These are phyloP conservation scores for Trichoderma erinaceum DNA, from an alignment of 495 filamentous ascomycete genomes.

Conservation along the genomic window DNA sequence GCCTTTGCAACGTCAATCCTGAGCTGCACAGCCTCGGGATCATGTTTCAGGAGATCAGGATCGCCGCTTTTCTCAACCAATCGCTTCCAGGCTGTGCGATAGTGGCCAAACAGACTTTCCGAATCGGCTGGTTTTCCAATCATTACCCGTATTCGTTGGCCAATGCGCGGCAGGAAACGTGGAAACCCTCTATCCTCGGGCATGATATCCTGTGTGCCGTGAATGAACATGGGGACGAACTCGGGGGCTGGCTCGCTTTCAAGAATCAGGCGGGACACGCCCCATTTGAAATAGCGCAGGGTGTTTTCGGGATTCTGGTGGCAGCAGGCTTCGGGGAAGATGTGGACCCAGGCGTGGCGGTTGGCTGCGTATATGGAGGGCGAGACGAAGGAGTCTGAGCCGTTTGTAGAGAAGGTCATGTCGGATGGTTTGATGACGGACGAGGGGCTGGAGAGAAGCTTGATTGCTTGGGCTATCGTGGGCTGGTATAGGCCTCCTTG, in stretches of 20 bases:
- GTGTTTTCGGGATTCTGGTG: slow-evolving; percentile 75
- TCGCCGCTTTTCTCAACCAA: slow-evolving; percentile 31
- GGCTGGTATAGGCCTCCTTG: slow-evolving; percentile 81
- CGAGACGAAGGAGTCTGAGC: slow-evolving; percentile 49
- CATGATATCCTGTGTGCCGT: slow-evolving; percentile 81
- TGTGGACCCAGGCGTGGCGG: slow-evolving; percentile 75
- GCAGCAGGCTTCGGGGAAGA: slow-evolving; percentile 91
- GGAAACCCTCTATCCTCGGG: slow-evolving; percentile 70
- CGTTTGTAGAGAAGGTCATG: slow-evolving; percentile 60
- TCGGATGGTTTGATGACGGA: slow-evolving; percentile 45
- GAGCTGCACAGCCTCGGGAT: slow-evolving; percentile 66
- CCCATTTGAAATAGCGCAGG: slow-evolving; percentile 98
- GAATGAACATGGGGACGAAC: slow-evolving; percentile 88
- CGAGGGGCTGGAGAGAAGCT: slow-evolving; percentile 55
- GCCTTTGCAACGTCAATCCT: slow-evolving; percentile 75
- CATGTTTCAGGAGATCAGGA: slow-evolving; percentile 50
- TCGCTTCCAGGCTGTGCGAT: slow-evolving; percentile 14
- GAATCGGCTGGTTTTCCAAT: slow-evolving; percentile 63
- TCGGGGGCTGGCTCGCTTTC: slow-evolving; percentile 78
- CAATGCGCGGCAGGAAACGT: slow-evolving; percentile 71
- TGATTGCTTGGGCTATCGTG: slow-evolving; percentile 77
- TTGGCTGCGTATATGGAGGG: slow-evolving; percentile 50
- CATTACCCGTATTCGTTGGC: slow-evolving; percentile 64
- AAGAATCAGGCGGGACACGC: slow-evolving; percentile 79
- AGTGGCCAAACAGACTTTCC: slow-evolving; percentile 50